Evolutionary conservation across 345 rosid genomes (phyloP), one percentile per base, ranked within the genome.

Genomic region (Combretum micranthum): DNA sequence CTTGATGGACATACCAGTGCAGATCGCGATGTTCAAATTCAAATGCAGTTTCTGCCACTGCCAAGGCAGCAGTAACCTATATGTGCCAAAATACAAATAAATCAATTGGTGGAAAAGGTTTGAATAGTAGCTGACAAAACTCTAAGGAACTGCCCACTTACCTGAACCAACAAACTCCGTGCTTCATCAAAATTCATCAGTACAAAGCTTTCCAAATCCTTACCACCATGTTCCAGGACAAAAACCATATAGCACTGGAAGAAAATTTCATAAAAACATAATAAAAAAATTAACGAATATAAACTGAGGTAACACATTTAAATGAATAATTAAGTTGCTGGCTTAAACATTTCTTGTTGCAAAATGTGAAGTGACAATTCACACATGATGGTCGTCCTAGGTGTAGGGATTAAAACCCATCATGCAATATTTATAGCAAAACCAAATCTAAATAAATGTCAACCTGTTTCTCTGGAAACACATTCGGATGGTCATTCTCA

Each of bases 1-100:
- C 64, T 57, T 13, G 44, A 43, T 42, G 59, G 61, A 32, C 60
- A 68, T 12, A 93, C 99, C 96, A 93, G 71, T 93, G 97, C 63
- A 93, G 71, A 66, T 89, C 96, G 9, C 97, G 84, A 59, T 89
- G 96, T 72, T 93, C 99, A 14, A 93, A 93, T 74, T 87, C 97
- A 68, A 77, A 93, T 56, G 95, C 96, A 70, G 80, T 85, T 83
- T 93, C 99, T 65, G 99, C 88, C 69, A 87, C 88, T 16, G 96
- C 99, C 55, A 93, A 63, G 55, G 82, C 97, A 75, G 79, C 86
- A n/a, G 83, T 79, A 66, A 87, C 94, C 99, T 93, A 71, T 60
- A 72, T 62, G 62, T 68, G 62, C 56, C 25, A 60, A 63, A 5
- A 16, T 17, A 14, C 21, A 54, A 14, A 55, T 8, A 2, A 37